phyloP scores from a whole-genome alignment of 2,329 filamentous ascomycete genomes.

The Fusarium avenaceum region DNA sequence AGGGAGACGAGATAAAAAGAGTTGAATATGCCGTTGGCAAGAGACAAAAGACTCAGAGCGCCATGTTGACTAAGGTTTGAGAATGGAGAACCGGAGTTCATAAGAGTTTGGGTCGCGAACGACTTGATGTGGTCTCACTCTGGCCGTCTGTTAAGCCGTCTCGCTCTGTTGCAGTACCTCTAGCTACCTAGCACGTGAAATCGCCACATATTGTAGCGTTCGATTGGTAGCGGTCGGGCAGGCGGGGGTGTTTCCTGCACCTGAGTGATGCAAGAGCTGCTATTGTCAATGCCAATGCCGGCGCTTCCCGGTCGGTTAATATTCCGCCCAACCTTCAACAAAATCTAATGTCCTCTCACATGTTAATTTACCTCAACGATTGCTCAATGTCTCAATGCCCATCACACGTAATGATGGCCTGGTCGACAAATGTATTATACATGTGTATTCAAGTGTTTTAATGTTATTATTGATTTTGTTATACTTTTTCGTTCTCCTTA shows the following conservation, averaged over 20 bases:
- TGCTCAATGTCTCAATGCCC: neutral
- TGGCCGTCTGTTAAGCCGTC: constrained; percentile 27
- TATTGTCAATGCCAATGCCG: constrained; percentile 32
- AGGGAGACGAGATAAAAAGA: constrained; percentile 10
- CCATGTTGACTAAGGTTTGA: constrained; percentile 35
- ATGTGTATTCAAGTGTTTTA: neutral
- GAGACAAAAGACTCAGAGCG: constrained; percentile 41
- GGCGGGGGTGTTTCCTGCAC: constrained; percentile 28
- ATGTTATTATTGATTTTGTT: constrained; percentile 7
- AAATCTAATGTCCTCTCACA: constrained; percentile 13
- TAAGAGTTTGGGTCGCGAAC: constrained; percentile 42
- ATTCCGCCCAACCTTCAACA: constrained; percentile 1
- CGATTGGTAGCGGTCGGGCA: constrained; percentile 16
- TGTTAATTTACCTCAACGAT: constrained; percentile 1
- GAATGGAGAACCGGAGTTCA: constrained; percentile 36
- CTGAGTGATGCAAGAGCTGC: neutral
- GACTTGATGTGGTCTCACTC: constrained; percentile 48
- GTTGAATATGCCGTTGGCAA: constrained; percentile 35
- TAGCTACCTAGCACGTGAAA: constrained; percentile 47
- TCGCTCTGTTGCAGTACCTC: constrained; percentile 36
- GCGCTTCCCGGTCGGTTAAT: constrained; percentile 26
- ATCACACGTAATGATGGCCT: neutral
- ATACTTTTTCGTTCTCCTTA: neutral
- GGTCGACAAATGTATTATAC: neutral
- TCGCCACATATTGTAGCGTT: constrained; percentile 49